phyloP scores from a whole-genome alignment of 2,329 filamentous ascomycete genomes.

The Aciculosporium take region DNA sequence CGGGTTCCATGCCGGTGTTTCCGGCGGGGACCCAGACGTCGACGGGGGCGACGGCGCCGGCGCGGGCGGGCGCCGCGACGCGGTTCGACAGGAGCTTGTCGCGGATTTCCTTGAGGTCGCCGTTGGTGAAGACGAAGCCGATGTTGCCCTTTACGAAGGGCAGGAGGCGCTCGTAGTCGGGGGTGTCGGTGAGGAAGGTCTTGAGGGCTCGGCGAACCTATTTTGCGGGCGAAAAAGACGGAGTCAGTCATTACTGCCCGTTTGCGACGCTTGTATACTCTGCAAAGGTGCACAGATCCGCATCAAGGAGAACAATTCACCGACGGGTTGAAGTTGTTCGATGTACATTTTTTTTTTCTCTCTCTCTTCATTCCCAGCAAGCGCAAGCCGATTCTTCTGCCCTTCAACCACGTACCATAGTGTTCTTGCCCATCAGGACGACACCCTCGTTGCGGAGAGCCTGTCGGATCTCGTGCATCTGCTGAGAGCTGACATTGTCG shows the following conservation, averaged over 20 bases:
- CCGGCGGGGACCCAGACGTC: constrained; percentile 94
- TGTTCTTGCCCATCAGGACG: constrained; percentile 99
- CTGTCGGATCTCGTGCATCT: constrained; percentile 99
- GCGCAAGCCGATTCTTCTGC: no score
- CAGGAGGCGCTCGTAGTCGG: constrained; percentile 96
- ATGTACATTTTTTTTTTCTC: no score
- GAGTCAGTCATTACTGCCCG: not conserved
- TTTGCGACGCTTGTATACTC: not conserved
- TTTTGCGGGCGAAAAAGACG: not conserved
- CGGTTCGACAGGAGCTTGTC: constrained; percentile 94
- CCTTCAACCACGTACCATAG: constrained; percentile 69
- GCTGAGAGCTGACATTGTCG: constrained; percentile 99
- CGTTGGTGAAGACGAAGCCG: constrained; percentile 99
- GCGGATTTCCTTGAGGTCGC: constrained; percentile 79
- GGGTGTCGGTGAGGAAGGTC: constrained; percentile 78
- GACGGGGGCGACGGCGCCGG: constrained; percentile 82
- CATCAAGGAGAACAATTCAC: no score
- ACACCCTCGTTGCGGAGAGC: constrained; percentile 82
- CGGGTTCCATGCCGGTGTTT: constrained; percentile 99
- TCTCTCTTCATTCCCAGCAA: no score
- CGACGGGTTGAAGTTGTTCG: no score
- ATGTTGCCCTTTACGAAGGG: constrained; percentile 95
- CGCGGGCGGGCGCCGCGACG: constrained; percentile 94
- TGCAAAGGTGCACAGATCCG: no score
- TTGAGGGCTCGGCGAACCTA: constrained; percentile 93